These are phyloP conservation scores for Allomyces macrogynus DNA, from an alignment of 192 early-diverging fungal genomes.

Conservation along the genomic window DNA sequence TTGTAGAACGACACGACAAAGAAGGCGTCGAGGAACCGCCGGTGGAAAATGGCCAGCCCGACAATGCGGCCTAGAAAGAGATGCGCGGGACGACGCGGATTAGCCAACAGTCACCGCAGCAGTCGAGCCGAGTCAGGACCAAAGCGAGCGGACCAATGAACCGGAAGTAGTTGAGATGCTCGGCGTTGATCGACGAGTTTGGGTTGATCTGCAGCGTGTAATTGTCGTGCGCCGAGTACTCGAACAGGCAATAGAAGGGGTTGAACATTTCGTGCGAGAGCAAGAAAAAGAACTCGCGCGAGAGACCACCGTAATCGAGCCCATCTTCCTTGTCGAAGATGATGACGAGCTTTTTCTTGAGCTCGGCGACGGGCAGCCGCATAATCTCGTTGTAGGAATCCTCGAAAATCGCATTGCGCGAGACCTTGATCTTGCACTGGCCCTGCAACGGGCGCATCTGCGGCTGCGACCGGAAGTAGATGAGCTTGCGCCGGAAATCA, in stretches of 20 bases:
- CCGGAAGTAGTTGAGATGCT: constrained; percentile 94
- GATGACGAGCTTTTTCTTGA: constrained; percentile 94
- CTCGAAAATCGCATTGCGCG: constrained; percentile 77
- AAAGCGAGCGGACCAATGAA: constrained; percentile 37
- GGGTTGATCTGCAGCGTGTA: constrained; percentile 98
- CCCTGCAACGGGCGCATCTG: constrained; percentile 70
- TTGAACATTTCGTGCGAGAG: constrained; percentile 98
- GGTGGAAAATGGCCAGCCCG: constrained; percentile 92
- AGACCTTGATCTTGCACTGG: constrained; percentile 82
- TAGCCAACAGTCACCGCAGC: too few relatives aligned
- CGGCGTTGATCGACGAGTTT: constrained; percentile 81
- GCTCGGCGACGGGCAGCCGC: constrained; percentile 68
- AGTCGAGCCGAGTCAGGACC: too few relatives aligned
- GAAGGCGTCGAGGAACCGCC: constrained; percentile 87
- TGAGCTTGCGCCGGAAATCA: constrained; percentile 90
- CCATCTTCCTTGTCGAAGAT: constrained; percentile 98
- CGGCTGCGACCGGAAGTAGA: constrained; percentile 88
- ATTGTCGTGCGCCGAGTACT: constrained; percentile 93
- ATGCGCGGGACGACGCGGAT: too few relatives aligned
- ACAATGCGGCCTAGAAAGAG: constrained; percentile 85
- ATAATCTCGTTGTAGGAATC: constrained; percentile 90
- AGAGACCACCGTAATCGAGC: constrained; percentile 93
- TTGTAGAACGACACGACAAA: constrained; percentile 94
- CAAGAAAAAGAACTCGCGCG: constrained; percentile 94
- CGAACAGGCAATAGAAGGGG: constrained; percentile 86